Percentiles rank a stretch among this genome's conserved stretches.
Conservation (phyloP, 441 rosid genomes). For the Gossypium gossypioides region DNA sequence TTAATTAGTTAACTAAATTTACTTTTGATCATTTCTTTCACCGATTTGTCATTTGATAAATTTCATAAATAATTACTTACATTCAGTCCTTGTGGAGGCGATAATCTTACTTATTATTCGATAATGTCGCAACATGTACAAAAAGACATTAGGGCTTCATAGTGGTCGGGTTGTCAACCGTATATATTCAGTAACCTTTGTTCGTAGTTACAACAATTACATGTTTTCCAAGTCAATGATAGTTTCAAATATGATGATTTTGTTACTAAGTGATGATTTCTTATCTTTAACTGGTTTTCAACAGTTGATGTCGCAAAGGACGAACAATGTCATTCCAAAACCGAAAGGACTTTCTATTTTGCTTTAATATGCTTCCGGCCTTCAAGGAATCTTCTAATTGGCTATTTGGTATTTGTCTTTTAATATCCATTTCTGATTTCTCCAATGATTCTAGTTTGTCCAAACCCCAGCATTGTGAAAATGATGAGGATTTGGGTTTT, state of each 20-base stretch:
- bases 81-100: no score
- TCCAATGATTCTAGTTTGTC: conserved; percentile 18
- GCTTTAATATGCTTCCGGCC: neutral
- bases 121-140: no score
- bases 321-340: conserved; percentile 7
- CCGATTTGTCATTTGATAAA: no score
- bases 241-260: neutral
- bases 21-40: no score
- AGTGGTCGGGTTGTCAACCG: neutral
- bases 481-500: neutral
- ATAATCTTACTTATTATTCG: no score
- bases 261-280: neutral
- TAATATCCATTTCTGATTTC: conserved; percentile 5
- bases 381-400: neutral
- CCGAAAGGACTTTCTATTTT: neutral
- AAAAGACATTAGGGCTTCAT: no score
- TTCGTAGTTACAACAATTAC: neutral
- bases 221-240: neutral
- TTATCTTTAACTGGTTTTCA: neutral
- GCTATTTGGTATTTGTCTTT: conserved; percentile 8
- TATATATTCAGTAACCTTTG: neutral
- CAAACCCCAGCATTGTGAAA: neutral
- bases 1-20: no score
- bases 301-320: neutral
- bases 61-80: no score